Conservation (phyloP, 768 basidiomycete genomes). For the Xerocomellus intermedius region DNA sequence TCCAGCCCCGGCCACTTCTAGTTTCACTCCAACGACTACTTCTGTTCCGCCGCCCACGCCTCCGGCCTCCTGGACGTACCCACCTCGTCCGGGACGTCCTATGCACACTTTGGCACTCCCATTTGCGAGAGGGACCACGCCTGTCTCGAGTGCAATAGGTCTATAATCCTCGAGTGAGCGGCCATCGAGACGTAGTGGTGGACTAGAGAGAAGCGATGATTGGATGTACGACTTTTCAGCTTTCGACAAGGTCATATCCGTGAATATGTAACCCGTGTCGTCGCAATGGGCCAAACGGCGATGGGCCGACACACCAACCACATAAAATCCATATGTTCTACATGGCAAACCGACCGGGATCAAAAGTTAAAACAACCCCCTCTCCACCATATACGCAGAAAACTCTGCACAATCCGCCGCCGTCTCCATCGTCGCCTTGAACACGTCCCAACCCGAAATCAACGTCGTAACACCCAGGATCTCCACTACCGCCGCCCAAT, state of each 20-base stretch:
- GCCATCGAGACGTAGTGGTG: constrained; percentile 76
- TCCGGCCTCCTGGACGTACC: constrained; percentile 70
- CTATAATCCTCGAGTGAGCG: constrained; percentile 67
- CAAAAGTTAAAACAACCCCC: constrained; percentile 6
- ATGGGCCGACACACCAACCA: no score
- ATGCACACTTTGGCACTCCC: constrained; percentile 77
- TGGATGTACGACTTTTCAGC: constrained; percentile 78
- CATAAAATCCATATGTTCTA: no score
- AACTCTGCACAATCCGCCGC: constrained; percentile 9
- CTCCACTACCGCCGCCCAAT: constrained; percentile 39
- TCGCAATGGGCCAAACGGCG: no score
- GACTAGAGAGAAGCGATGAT: constrained; percentile 54
- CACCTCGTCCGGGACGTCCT: constrained; percentile 64
- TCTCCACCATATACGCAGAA: constrained; percentile 12
- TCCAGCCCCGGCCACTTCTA: constrained; percentile 63
- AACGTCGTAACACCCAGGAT: constrained; percentile 24
- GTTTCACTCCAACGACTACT: constrained; percentile 71
- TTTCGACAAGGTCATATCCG: constrained; percentile 51
- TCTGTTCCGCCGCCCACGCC: constrained; percentile 80
- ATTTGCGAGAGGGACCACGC: constrained; percentile 77
- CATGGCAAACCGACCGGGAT: no score
- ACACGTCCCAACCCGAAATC: constrained; percentile 17
- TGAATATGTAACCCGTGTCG: no score
- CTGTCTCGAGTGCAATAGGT: constrained; percentile 69
- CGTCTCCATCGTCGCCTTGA: constrained; percentile 12